Percentiles rank a stretch among this genome's conserved stretches.
Evolutionary conservation across 1,284 basidiomycete species (phyloP).

Genomic region (Ustilago bromivora): DNA sequence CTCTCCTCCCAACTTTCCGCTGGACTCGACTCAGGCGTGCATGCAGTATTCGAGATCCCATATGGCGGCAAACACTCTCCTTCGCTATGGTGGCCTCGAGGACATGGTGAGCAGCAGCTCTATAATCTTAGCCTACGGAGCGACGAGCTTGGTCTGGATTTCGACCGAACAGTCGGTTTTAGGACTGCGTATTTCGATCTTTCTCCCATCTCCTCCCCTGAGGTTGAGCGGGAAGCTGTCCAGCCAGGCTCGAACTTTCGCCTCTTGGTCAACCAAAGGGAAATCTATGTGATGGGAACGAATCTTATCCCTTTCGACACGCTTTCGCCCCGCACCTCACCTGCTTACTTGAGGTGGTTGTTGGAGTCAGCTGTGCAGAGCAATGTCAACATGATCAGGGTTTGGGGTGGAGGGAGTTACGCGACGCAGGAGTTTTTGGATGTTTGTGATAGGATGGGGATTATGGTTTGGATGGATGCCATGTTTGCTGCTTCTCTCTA

Average conservation of each 20-base stretch:
- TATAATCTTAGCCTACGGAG: slow-evolving; percentile 42
- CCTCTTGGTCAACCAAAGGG: slow-evolving; percentile 48
- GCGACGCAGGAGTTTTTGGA: slow-evolving; percentile 73
- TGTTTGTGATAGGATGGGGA: slow-evolving; percentile 76
- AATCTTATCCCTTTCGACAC: slow-evolving; percentile 54
- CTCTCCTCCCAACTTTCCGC: slow-evolving; percentile 22
- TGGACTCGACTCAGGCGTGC: slow-evolving; percentile 30
- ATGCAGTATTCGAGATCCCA: slow-evolving; percentile 39
- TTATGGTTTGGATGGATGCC: slow-evolving; percentile 77
- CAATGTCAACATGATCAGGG: slow-evolving; percentile 53
- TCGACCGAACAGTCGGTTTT: slow-evolving; percentile 48
- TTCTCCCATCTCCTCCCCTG: slow-evolving; percentile 24
- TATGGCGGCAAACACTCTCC: slow-evolving; percentile 31
- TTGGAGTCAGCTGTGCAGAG: slow-evolving; percentile 36
- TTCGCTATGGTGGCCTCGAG: slow-evolving; percentile 58
- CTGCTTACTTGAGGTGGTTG: slow-evolving; percentile 45
- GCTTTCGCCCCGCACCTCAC: slow-evolving; percentile 32
- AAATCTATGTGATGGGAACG: slow-evolving; percentile 52
- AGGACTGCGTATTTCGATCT: slow-evolving; percentile 57
- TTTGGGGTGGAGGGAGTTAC: slow-evolving; percentile 64
- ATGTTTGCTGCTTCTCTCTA: slow-evolving; percentile 74
- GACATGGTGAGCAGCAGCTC: slow-evolving; percentile 42
- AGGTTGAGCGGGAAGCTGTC: slow-evolving; percentile 26
- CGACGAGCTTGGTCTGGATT: slow-evolving; percentile 20
- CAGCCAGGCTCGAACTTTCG: slow-evolving; percentile 52